A percentile compares a stretch with the other conserved stretches of the same genome.
Evolutionary conservation across 805 yeast genomes (phyloP).

Genomic region (Torulaspora franciscae): DNA sequence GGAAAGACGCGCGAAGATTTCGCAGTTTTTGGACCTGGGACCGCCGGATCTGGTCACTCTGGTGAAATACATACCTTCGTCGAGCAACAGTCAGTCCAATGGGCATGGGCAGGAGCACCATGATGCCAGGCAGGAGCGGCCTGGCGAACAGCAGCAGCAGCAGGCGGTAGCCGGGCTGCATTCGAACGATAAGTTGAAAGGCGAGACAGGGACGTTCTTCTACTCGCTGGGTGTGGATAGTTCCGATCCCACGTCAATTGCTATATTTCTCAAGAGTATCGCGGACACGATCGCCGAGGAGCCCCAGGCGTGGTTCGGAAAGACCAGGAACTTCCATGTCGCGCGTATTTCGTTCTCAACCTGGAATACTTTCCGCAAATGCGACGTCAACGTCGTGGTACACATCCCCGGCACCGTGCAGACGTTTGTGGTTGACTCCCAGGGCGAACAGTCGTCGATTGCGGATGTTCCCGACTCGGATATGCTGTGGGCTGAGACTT

Average conservation of each 20-base stretch:
- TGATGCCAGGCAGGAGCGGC: not conserved
- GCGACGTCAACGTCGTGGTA: slow-evolving; percentile 67
- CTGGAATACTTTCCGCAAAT: slow-evolving; percentile 55
- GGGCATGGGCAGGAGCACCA: slow-evolving; percentile 7
- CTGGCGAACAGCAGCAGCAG: slow-evolving; percentile 18
- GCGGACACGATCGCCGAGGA: slow-evolving; percentile 57
- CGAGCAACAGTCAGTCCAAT: slow-evolving; percentile 8
- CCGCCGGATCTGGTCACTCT: slow-evolving; percentile 57
- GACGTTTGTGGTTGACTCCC: slow-evolving; percentile 36
- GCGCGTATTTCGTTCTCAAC: slow-evolving; percentile 66
- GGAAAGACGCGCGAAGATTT: slow-evolving; percentile 58
- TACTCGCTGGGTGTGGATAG: slow-evolving; percentile 75
- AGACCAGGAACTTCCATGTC: slow-evolving; percentile 62
- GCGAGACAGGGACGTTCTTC: slow-evolving; percentile 62
- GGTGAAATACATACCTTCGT: slow-evolving; percentile 33
- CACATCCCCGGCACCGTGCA: slow-evolving; percentile 73
- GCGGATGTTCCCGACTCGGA: slow-evolving; percentile 53
- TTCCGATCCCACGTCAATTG: slow-evolving; percentile 69
- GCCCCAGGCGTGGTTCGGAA: slow-evolving; percentile 79
- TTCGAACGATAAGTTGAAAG: slow-evolving; percentile 39
- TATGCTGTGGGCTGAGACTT: slow-evolving; percentile 51
- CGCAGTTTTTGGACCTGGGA: slow-evolving; percentile 60
- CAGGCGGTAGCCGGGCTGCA: slow-evolving; percentile 23
- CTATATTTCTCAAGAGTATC: slow-evolving; percentile 64
- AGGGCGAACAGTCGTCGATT: slow-evolving; percentile 27